Percentiles rank a stretch among this genome's conserved stretches.
Conservation (phyloP, 2,329 filamentous ascomycete genomes). For the Hymenoscyphus scutula region DNA sequence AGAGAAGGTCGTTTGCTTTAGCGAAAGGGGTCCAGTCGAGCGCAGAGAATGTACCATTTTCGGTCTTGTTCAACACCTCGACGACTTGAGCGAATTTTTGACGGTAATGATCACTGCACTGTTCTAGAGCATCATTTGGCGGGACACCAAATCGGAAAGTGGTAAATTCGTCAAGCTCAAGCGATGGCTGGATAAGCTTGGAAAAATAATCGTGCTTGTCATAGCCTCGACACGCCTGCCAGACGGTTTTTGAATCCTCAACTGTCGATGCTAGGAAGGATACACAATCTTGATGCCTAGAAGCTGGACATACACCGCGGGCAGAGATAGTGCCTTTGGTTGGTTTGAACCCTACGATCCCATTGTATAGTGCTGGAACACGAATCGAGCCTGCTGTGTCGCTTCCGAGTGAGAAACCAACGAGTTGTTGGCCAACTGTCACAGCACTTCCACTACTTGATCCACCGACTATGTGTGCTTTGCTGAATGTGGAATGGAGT, state of each 20-base stretch:
- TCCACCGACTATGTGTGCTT: conserved; percentile 51
- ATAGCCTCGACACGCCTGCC: conserved; percentile 46
- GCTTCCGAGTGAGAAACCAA: conserved; percentile 52
- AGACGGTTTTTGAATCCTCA: conserved; percentile 46
- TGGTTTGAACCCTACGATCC: conserved; percentile 47
- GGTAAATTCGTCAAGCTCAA: not conserved
- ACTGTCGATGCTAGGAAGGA: conserved; percentile 47
- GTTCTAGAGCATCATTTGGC: conserved; percentile 42
- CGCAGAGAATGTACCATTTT: conserved; percentile 35
- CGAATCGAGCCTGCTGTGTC: conserved; percentile 54
- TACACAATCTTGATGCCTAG: conserved; percentile 52
- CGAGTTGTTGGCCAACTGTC: conserved; percentile 48
- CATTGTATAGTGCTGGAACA: conserved; percentile 50
- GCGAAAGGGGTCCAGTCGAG: conserved; percentile 47
- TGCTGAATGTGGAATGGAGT: conserved; percentile 47
- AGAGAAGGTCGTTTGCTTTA: conserved; percentile 49
- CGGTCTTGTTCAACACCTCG: conserved; percentile 35
- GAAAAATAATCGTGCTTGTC: conserved; percentile 51
- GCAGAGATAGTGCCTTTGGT: conserved; percentile 50
- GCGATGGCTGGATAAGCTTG: conserved; percentile 39
- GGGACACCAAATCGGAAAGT: conserved; percentile 46
- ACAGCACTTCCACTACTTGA: conserved; percentile 54
- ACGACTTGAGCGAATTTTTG: conserved; percentile 44
- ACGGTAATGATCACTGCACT: conserved; percentile 42
- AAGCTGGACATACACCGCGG: conserved; percentile 49